phyloP scores from a whole-genome alignment of 2,329 filamentous ascomycete genomes.

The Cladobotryum protrusum region DNA sequence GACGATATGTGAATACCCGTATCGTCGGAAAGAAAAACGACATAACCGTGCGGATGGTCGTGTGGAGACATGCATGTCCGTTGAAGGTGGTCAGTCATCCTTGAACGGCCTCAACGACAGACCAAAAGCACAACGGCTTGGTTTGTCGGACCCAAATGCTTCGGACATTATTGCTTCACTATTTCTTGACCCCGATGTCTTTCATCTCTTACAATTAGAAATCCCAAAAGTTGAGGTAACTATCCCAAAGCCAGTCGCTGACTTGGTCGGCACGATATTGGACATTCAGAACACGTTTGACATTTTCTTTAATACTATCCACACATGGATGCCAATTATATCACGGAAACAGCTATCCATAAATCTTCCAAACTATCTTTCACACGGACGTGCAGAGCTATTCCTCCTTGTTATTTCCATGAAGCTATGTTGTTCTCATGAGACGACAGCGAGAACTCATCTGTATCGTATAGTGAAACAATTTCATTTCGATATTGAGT shows the following conservation, averaged over 20 bases:
- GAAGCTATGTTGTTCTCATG: constrained; percentile 6
- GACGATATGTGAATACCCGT: no score
- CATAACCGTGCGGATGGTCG: no score
- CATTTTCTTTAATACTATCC: constrained; percentile 11
- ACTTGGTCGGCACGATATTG: constrained; percentile 5
- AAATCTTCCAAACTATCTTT: constrained; percentile 6
- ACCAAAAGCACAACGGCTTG: background rate
- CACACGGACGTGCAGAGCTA: constrained; percentile 3
- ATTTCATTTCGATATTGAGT: constrained; percentile 7
- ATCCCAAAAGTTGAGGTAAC: constrained; percentile 3
- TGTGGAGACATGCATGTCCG: no score
- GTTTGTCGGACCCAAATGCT: background rate
- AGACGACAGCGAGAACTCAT: background rate
- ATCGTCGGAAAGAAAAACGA: no score
- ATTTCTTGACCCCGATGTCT: constrained; percentile 6
- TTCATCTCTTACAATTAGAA: constrained; percentile 4
- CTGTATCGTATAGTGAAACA: constrained; percentile 11
- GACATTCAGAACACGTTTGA: constrained; percentile 11
- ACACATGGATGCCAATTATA: constrained; percentile 14
- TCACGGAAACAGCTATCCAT: constrained; percentile 8
- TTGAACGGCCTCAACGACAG: no score
- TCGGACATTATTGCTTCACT: background rate
- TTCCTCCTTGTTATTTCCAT: constrained; percentile 11
- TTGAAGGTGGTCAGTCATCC: no score
- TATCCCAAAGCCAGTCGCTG: constrained; percentile 2